Base-by-base conservation (phyloP, 2,329 filamentous ascomycete genomes). In the Venturia nashicola region DNA sequence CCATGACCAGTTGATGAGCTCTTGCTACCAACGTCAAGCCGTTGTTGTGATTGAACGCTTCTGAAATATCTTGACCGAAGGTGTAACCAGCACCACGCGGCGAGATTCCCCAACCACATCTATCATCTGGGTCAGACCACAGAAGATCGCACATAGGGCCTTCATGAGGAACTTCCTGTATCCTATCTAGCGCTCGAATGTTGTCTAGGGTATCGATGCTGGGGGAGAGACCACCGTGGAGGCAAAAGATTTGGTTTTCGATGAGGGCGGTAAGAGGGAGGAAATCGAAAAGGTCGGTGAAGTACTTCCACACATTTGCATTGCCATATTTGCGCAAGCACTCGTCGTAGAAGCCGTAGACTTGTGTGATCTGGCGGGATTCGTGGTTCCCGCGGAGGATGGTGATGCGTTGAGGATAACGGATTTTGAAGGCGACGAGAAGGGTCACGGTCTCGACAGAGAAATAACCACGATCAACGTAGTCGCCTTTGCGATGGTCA, bases 31-130 rank as follows among this genome's bases (percentile, higher is more conserved):
- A 82, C 63, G 93, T 97, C 77, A 99, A 80, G 65, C 92, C 93
- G 73, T 99, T 99, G 83, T 97, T 97, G 76, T 97, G 93, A 78
- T 97, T 97, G 81, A 99, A 99, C 1, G 93, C 93, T 79, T 99
- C 93, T 43, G 91, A 96, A 71, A 97, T 97, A 75, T 97, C 93
- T 79, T 97, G 92, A 65, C 90, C 91, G 72, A 96, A 96, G 39
- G 91, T 96, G 80, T 96, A 96, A 66, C 92, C 92, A 66, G 92
- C 92, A 78, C 92, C 92, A 78, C 92, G 88, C 68, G 92, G 92
- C 67, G 90, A 96, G 74, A 97, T 96, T 67, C 92, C 92, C 92
- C 92, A 97, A 70, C 91, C 91, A 75, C 91, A 95, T 74, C 91
- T 84, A 77, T 99, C 94, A 78, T 99, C 94, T 62, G 94, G 94